A percentile compares a stretch with the other conserved stretches of the same genome.
Evolutionary conservation across 306 rosid species (phyloP).

Genomic region (Castanea crenata): DNA sequence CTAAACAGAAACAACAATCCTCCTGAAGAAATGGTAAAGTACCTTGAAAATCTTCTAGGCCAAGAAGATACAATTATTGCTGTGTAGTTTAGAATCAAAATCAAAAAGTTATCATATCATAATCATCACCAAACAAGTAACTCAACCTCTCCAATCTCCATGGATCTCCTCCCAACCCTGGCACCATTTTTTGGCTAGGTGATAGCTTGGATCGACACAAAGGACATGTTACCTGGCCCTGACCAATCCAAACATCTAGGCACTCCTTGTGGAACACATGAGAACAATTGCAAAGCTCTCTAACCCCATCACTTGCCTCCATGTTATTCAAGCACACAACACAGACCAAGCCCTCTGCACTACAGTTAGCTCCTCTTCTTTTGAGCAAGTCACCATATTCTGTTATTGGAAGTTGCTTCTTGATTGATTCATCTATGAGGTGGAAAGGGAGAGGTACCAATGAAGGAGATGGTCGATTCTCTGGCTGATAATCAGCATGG

Average conservation of each 20-base stretch:
- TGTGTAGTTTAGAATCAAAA: not conserved
- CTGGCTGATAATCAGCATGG: not conserved
- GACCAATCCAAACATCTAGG: constrained; percentile 31
- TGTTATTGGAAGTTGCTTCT: not conserved
- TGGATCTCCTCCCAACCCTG: not conserved
- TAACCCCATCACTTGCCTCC: constrained; percentile 7
- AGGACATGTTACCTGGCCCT: constrained; percentile 27
- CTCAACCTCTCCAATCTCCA: constrained; percentile 25
- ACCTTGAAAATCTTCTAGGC: too few relatives aligned
- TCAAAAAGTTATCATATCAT: not conserved
- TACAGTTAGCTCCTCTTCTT: not conserved
- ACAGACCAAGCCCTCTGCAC: not conserved
- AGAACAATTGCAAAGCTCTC: constrained; percentile 22
- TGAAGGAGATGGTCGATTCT: not conserved
- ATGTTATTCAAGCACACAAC: constrained; percentile 20
- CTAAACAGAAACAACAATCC: too few relatives aligned
- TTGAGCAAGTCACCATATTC: not conserved
- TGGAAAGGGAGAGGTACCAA: not conserved
- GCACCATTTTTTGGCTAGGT: not conserved
- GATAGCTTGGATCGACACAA: constrained; percentile 27
- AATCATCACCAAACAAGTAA: constrained; percentile 23
- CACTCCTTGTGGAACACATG: constrained; percentile 35
- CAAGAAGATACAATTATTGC: too few relatives aligned
- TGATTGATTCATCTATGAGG: not conserved
- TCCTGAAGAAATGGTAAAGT: too few relatives aligned